Conservation (phyloP, 352 stramenopile species). For the Phytophthora cajani region DNA sequence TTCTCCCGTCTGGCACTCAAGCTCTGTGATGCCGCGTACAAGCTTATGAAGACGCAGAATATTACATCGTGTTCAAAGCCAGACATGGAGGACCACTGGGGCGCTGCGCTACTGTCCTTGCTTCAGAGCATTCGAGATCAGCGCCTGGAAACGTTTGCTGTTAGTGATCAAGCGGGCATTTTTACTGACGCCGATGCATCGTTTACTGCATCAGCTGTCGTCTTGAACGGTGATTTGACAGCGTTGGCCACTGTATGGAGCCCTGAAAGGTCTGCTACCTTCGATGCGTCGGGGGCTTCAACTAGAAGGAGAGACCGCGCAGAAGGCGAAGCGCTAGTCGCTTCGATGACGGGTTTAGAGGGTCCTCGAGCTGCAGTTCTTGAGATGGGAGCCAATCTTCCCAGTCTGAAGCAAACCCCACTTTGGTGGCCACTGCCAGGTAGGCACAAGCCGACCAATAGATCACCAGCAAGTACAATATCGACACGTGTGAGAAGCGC, state of each 20-base stretch:
- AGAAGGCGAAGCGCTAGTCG: slow-evolving; percentile 45
- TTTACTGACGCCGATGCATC: no score
- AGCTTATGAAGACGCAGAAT: not conserved
- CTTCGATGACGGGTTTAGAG: slow-evolving; percentile 29
- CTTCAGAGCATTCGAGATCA: no score
- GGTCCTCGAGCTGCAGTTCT: slow-evolving; percentile 33
- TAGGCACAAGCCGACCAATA: slow-evolving; percentile 61
- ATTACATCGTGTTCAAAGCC: not conserved
- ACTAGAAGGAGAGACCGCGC: slow-evolving; percentile 25
- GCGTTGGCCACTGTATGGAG: no score
- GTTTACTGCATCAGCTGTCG: no score
- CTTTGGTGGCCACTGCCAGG: slow-evolving; percentile 37
- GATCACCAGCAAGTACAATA: slow-evolving; percentile 58
- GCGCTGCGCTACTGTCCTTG: not conserved
- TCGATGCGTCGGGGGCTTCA: no score
- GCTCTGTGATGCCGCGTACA: not conserved
- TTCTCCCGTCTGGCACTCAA: slow-evolving; percentile 1
- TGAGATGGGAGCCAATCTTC: slow-evolving; percentile 50
- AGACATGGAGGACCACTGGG: slow-evolving; percentile 1
- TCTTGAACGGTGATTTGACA: no score
- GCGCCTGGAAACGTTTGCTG: not conserved
- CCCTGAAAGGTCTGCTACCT: no score
- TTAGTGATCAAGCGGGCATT: no score
- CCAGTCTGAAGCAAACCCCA: slow-evolving; percentile 50
- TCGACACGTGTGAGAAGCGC: slow-evolving; percentile 45